Conservation (phyloP, 2,329 filamentous ascomycete genomes). For the Pseudonectria foliicola region DNA sequence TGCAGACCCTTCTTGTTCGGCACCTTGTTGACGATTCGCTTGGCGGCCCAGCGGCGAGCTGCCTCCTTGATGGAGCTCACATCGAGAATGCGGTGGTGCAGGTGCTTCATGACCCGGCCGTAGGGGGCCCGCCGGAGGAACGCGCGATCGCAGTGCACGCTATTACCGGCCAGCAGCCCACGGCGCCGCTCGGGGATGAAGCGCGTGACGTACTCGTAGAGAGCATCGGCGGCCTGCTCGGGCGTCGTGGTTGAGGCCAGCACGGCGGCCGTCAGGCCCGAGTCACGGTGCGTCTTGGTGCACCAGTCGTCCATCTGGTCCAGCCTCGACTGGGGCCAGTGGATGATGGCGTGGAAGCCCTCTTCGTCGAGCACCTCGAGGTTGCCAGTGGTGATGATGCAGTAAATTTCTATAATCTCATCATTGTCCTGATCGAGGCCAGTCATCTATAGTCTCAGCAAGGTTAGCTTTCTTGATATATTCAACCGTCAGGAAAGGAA, state of each 20-base stretch:
- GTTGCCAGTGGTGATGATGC: constrained; percentile 77
- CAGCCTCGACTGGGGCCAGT: constrained; percentile 63
- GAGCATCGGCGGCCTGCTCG: constrained; percentile 60
- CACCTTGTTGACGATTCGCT: constrained; percentile 41
- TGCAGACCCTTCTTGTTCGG: constrained; percentile 72
- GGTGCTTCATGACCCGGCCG: constrained; percentile 60
- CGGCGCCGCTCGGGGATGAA: constrained; percentile 59
- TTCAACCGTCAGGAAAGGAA: background rate
- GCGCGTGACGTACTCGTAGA: constrained; percentile 72
- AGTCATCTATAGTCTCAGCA: constrained; percentile 64
- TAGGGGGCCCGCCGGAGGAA: constrained; percentile 76
- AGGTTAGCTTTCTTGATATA: background rate
- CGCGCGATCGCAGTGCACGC: constrained; percentile 79
- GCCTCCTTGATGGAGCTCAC: constrained; percentile 92
- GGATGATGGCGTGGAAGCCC: constrained; percentile 75
- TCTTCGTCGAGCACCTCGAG: constrained; percentile 67
- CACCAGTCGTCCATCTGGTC: constrained; percentile 88
- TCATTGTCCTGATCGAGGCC: constrained; percentile 63
- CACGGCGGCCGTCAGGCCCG: constrained; percentile 74
- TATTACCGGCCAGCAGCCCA: constrained; percentile 83
- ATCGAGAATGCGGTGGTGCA: constrained; percentile 88
- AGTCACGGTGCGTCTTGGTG: constrained; percentile 66
- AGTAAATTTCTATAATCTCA: constrained; percentile 85
- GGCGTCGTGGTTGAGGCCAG: constrained; percentile 66
- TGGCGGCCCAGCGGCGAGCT: constrained; percentile 65